Evolutionary conservation across 768 basidiomycete genomes (phyloP).

Genomic region (Phaeolepiota aurea): DNA sequence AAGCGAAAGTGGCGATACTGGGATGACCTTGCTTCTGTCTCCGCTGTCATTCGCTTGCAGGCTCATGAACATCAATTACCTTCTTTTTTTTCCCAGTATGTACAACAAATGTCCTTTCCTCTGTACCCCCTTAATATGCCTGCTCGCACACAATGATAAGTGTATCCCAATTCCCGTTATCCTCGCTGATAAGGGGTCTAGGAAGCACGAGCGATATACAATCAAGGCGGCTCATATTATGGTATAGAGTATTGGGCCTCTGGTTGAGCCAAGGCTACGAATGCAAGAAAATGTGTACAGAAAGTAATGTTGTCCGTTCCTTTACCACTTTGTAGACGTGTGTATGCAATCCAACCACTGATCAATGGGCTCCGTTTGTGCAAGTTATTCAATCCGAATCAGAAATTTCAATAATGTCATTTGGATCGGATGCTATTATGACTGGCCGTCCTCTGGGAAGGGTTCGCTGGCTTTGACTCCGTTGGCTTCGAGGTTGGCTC

Average conservation of each 20-base stretch:
- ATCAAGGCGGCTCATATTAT: too few species aligned
- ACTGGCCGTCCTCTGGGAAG: conserved; percentile 5
- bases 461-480: background rate
- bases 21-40: conserved; percentile 33
- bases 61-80: conserved; percentile 11
- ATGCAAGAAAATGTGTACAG: too few species aligned
- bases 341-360: background rate
- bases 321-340: too few species aligned
- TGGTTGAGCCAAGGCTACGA: too few species aligned
- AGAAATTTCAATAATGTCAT: conserved; percentile 53
- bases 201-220: background rate
- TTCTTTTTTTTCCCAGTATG: conserved; percentile 7
- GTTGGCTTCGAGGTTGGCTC: conserved; percentile 1
- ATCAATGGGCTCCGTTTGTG: too few species aligned
- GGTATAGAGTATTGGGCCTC: too few species aligned
- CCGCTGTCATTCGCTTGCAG: conserved; percentile 6
- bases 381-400: conserved; percentile 31
- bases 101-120: conserved; percentile 4
- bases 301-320: too few species aligned
- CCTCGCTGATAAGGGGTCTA: conserved; percentile 9
- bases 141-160: conserved; percentile 9
- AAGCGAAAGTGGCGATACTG: conserved; percentile 56
- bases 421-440: conserved; percentile 14
- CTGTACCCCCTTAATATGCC: conserved; percentile 1
- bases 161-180: conserved; percentile 6